phyloP scores from a whole-genome alignment of 768 basidiomycete species.

The Tulasnella sp. region DNA sequence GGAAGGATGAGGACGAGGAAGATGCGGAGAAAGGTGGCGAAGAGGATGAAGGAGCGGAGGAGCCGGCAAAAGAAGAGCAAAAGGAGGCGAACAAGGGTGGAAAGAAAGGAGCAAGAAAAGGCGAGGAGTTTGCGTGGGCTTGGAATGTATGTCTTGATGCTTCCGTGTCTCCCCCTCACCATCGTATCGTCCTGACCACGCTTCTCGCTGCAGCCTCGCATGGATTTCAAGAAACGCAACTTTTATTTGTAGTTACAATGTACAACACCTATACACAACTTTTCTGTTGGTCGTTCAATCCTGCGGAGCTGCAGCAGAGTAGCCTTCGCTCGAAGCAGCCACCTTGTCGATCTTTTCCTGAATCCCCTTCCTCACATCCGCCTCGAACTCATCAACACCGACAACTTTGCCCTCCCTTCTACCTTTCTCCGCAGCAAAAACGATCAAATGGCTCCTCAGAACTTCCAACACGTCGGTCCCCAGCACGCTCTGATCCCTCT shows the following conservation, averaged over 20 bases:
- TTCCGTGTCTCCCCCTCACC: background rate
- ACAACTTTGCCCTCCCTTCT: conserved; percentile 65
- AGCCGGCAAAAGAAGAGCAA: background rate
- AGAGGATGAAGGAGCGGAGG: conserved; percentile 30
- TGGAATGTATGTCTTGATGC: conserved; percentile 68
- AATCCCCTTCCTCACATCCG: conserved; percentile 9
- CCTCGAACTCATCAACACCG: conserved; percentile 63
- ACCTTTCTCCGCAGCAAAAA: conserved; percentile 83
- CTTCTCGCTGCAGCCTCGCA: background rate
- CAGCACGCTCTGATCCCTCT: conserved; percentile 57
- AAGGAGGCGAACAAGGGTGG: conserved; percentile 29
- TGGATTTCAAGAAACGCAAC: conserved; percentile 21
- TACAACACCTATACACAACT: background rate
- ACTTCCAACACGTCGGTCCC: conserved; percentile 63
- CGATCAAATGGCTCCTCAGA: conserved; percentile 71
- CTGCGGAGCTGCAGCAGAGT: background rate
- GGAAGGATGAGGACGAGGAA: conserved; percentile 35
- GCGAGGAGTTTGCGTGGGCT: conserved; percentile 79
- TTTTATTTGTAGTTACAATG: conserved; percentile 17
- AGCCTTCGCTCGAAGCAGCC: background rate
- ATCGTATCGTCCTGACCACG: background rate
- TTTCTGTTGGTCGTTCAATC: background rate
- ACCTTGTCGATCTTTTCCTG: background rate
- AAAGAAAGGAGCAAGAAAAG: conserved; percentile 37
- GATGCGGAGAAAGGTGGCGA: conserved; percentile 39